A percentile compares a stretch with the other conserved stretches of the same genome.
These are phyloP conservation scores for Dryas alaskensis DNA, from an alignment of 306 rosid species.

Conservation along the genomic window DNA sequence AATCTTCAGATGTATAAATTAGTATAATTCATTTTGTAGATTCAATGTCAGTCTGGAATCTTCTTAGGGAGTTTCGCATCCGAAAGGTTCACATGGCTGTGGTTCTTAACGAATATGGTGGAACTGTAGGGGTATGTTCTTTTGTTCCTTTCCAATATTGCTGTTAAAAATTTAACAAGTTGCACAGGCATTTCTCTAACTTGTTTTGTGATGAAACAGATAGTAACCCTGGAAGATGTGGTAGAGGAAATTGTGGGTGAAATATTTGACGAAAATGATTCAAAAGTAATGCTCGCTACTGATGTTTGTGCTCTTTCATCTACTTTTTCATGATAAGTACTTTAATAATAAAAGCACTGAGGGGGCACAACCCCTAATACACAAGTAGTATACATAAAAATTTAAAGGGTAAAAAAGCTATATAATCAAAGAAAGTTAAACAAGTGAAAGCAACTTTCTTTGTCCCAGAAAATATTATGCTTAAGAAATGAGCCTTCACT, in stretches of 20 bases:
- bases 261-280: slow-evolving; percentile 97
- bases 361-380: background rate
- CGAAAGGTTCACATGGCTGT: slow-evolving; percentile 99
- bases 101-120: slow-evolving; percentile 96
- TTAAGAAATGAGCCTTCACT: slow-evolving; percentile 3
- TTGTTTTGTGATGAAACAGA: slow-evolving; percentile 40
- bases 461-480: background rate
- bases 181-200: slow-evolving; percentile 4
- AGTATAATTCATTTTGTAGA: slow-evolving; percentile 55
- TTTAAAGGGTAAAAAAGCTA: background rate
- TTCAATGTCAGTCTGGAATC: slow-evolving; percentile 99
- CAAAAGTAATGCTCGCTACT: slow-evolving; percentile 60
- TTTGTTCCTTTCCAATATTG: slow-evolving; percentile 1
- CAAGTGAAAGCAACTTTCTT: background rate
- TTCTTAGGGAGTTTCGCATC: slow-evolving; percentile 97
- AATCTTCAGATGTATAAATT: slow-evolving; percentile 25
- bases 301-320: background rate
- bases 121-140: slow-evolving; percentile 92
- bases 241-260: slow-evolving; percentile 99
- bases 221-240: slow-evolving; percentile 90
- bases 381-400: background rate
- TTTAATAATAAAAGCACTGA: background rate
- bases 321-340: background rate
- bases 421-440: background rate
- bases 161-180: background rate